Evolutionary conservation across 2,329 filamentous ascomycete species (phyloP).

Genomic region (Coniochaeta hoffmannii): DNA sequence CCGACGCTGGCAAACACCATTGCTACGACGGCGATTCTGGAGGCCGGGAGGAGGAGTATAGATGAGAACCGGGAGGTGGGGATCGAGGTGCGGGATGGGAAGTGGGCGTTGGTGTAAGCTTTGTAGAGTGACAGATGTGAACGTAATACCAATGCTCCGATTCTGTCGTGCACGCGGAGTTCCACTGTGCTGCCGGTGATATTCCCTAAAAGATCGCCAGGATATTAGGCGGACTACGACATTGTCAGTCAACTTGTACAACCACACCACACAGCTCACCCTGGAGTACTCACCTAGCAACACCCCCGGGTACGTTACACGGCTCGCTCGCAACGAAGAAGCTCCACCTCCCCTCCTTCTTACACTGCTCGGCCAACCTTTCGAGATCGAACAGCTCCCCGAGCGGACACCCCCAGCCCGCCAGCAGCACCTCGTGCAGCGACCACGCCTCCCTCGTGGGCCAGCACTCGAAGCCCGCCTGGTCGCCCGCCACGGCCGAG

Average conservation of each 20-base stretch:
- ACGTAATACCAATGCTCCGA: too few relatives aligned
- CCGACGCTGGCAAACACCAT: slow-evolving; percentile 86
- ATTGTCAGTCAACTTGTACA: neutral
- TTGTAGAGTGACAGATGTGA: neutral
- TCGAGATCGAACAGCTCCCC: slow-evolving; percentile 44
- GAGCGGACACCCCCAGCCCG: slow-evolving; percentile 42
- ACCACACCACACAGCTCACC: neutral
- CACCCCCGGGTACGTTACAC: slow-evolving; percentile 33
- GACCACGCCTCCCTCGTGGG: slow-evolving; percentile 17
- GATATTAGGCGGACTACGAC: slow-evolving; percentile 10
- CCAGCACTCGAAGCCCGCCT: slow-evolving; percentile 32
- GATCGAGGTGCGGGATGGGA: slow-evolving; percentile 58
- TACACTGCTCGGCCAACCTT: slow-evolving; percentile 31
- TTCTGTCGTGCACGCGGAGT: too few relatives aligned
- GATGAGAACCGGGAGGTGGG: slow-evolving; percentile 74
- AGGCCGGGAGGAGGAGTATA: slow-evolving; percentile 77
- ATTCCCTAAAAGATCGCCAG: slow-evolving; percentile 8
- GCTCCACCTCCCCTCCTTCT: slow-evolving; percentile 26
- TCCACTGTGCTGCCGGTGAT: too few relatives aligned
- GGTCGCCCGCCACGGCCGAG: slow-evolving; percentile 34
- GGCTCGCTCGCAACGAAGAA: slow-evolving; percentile 41
- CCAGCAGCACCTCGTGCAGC: slow-evolving; percentile 38
- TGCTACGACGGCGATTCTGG: slow-evolving; percentile 83
- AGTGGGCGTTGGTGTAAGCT: slow-evolving; percentile 56
- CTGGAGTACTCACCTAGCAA: slow-evolving; percentile 16